Percentiles rank a stretch among this genome's conserved stretches.
Conservation (phyloP, 116 monocot genomes). For the Zostera marina region DNA sequence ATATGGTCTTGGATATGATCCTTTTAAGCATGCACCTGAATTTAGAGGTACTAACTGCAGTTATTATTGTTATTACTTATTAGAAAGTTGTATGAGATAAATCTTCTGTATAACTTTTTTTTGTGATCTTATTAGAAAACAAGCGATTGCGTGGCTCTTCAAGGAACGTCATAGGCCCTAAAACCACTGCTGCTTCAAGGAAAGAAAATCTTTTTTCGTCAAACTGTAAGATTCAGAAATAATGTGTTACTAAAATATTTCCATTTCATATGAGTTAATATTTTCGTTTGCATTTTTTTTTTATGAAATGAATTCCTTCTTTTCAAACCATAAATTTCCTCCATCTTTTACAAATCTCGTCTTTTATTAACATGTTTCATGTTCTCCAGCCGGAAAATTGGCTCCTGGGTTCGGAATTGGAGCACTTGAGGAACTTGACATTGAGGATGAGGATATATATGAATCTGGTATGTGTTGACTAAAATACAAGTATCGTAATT, state of each 20-base stretch:
- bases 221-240: conserved; percentile 39
- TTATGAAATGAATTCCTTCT: neutral
- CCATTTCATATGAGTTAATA: neutral
- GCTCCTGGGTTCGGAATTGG: conserved; percentile 99
- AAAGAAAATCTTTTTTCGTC: conserved; percentile 32
- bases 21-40: conserved; percentile 96
- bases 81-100: neutral
- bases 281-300: neutral
- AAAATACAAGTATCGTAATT: no score
- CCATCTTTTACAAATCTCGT: neutral
- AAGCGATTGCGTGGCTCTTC: conserved; percentile 34
- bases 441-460: conserved; percentile 98
- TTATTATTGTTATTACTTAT: neutral
- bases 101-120: neutral
- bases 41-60: conserved; percentile 50
- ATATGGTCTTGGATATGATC: conserved; percentile 94
- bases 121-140: conserved; percentile 31
- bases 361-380: neutral
- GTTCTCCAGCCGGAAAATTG: conserved; percentile 79
- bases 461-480: conserved; percentile 35
- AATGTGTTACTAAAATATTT: neutral
- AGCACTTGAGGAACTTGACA: conserved; percentile 88
- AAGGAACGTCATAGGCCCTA: conserved; percentile 14
- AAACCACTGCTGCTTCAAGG: conserved; percentile 11
- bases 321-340: conserved; percentile 1